Evolutionary conservation across 129 eudicot species (phyloP), one percentile per base, ranked within the genome.

Genomic region (Ambrosia artemisiifolia): DNA sequence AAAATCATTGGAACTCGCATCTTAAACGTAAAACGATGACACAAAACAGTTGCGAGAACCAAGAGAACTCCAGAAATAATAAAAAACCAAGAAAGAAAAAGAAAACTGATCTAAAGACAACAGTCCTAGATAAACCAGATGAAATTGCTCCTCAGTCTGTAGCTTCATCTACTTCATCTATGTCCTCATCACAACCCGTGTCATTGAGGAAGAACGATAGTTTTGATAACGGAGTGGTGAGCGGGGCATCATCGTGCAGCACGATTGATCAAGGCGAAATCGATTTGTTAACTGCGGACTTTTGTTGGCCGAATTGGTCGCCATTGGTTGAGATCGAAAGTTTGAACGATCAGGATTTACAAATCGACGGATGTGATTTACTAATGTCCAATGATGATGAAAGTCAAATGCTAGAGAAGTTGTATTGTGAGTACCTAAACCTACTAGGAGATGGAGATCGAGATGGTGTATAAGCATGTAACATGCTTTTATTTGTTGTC

Each of bases 1-100:
- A 80, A 33, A 80, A 80, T 72, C 69, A 80, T 72, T 80, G 84
- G 84, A 80, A 80, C 61, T 74, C 84, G 49, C 84, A 80, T 63
- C 80, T 80, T 20, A 75, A 76, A 51, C 72, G 66, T 12, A 80
- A 74, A 64, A 35, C 57, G 46, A 5, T 16, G n/a, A n/a, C n/a
- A n/a, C n/a, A n/a, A n/a, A n/a, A n/a, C n/a, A n/a, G n/a, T n/a
- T n/a, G n/a, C n/a, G n/a, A n/a, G n/a, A n/a, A n/a, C n/a, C n/a
- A n/a, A n/a, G n/a, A n/a, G n/a, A n/a, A n/a, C n/a, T n/a, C n/a
- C n/a, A n/a, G n/a, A n/a, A n/a, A n/a, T n/a, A n/a, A n/a, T n/a
- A n/a, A n/a, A n/a, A n/a, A n/a, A 24, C 28, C 28, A 24, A 24
- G 28, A 1, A 24, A 24, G 28, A 24, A 24, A 24, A 24, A 24